Evolutionary conservation across 2,329 filamentous ascomycete species (phyloP), one percentile per base, ranked within the genome.

Genomic region (Xylariaceae sp.): DNA sequence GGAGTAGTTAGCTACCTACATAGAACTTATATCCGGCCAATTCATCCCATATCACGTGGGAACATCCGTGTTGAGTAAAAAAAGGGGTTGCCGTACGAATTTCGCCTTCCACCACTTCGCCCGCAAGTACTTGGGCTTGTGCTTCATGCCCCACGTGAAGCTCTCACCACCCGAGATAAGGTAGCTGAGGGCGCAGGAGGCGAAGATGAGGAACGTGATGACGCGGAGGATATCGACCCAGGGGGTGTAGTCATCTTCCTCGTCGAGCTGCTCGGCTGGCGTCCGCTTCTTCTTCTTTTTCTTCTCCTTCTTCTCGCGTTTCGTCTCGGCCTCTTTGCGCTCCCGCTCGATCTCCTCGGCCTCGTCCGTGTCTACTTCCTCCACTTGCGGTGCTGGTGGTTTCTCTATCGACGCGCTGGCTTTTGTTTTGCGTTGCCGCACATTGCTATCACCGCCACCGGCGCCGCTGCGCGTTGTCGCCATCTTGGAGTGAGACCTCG

Each of bases 151-250:
- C 88, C 88, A 94, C 59, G 85, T 80, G 64, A 87, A 79, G 60
- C 83, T 87, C 70, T 90, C 83, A 62, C 88, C 88, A 62, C 81
- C 80, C 50, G 88, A 91, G 66, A 89, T 80, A 64, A 92, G 83
- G 74, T 92, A 93, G 75, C 88, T 92, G 57, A 92, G 77, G 15
- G 82, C 86, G 68, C 81, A 84, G 23, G 85, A 89, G 51, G 87
- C 82, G 49, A 90, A 66, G 39, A 88, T 65, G 11, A 92, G 73
- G 57, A 89, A 89, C 37, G 81, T 81, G 51, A 92, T 68, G 35
- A 92, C 80, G 37, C 89, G 87, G 60, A 91, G 74, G 56, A 89
- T 73, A 72, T 93, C 90, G 39, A 91, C 75, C 75, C 75, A 80
- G 9, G 76, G 75, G 61, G 71, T 77, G 66, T 79, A 79, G 23